Conservation (phyloP, 495 filamentous ascomycete genomes). For the Halenospora varia region DNA sequence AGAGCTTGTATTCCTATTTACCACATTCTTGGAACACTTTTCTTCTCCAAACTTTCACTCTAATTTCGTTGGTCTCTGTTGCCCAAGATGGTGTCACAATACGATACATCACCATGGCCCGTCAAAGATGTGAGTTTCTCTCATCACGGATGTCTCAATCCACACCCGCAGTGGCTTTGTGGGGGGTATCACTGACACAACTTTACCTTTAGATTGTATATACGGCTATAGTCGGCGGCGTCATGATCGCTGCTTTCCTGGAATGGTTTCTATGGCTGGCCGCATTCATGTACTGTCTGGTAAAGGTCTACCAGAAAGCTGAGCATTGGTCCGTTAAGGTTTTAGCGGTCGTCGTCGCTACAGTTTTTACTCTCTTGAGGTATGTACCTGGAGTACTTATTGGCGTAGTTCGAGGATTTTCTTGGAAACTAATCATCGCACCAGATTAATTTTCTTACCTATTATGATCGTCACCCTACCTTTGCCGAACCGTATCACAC, state of each 20-base stretch:
- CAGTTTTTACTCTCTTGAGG: conserved; percentile 72
- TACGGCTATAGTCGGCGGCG: conserved; percentile 71
- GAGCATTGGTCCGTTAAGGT: conserved; percentile 78
- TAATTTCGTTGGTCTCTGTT: background rate
- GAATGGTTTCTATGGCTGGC: conserved; percentile 95
- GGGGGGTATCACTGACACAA: conserved; percentile 15
- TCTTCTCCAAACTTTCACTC: background rate
- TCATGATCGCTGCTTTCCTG: conserved; percentile 80
- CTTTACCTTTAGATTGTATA: conserved; percentile 62
- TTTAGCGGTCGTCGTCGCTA: conserved; percentile 69
- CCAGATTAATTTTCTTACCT: conserved; percentile 80
- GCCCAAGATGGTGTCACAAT: conserved; percentile 35
- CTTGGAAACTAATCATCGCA: background rate
- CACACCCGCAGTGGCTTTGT: no score
- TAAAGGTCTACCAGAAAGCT: conserved; percentile 86
- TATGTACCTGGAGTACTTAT: conserved; percentile 35
- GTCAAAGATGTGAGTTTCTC: conserved; percentile 62
- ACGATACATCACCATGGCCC: conserved; percentile 50
- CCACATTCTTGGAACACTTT: background rate
- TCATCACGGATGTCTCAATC: no score
- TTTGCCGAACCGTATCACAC: conserved; percentile 64
- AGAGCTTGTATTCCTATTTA: background rate
- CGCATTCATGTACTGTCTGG: conserved; percentile 87
- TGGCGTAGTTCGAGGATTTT: background rate
- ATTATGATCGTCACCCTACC: conserved; percentile 95